Evolutionary conservation across 2,329 filamentous ascomycete species (phyloP).

Genomic region (Coniochaeta sp.): DNA sequence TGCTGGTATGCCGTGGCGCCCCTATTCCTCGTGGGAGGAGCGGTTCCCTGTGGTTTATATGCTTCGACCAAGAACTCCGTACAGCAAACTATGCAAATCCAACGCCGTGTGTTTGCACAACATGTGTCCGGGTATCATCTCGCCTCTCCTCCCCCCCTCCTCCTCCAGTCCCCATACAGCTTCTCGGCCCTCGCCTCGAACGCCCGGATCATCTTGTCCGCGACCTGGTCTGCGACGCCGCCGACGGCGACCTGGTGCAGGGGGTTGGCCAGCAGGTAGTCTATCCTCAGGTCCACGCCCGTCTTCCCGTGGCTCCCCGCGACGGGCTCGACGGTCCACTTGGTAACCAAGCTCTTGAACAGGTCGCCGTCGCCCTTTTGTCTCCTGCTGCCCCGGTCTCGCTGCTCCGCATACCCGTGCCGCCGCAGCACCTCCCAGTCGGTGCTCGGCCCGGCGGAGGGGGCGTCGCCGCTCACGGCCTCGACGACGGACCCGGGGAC

Average conservation of each 20-base stretch:
- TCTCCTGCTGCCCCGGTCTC: constrained; percentile 4
- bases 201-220: constrained; percentile 82
- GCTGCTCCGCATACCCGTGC: constrained; percentile 13
- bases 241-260: constrained; percentile 76
- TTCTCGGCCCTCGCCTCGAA: constrained; percentile 75
- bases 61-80: background rate
- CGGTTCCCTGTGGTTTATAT: background rate
- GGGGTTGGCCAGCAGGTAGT: constrained; percentile 84
- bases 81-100: background rate
- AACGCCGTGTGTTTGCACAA: background rate
- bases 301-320: constrained; percentile 36
- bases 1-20: background rate
- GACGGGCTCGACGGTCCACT: constrained; percentile 54
- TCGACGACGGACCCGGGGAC: constrained; percentile 67
- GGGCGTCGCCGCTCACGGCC: constrained; percentile 62
- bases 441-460: constrained; percentile 39
- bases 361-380: constrained; percentile 32
- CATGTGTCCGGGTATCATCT: background rate
- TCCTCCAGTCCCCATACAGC: constrained; percentile 30
- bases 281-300: constrained; percentile 67
- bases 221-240: constrained; percentile 76
- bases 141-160: background rate
- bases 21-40: background rate
- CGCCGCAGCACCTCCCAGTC: constrained; percentile 23
- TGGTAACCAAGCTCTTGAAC: constrained; percentile 62